Conservation (phyloP, 2,329 filamentous ascomycete genomes). For the Fusarium torreyae region DNA sequence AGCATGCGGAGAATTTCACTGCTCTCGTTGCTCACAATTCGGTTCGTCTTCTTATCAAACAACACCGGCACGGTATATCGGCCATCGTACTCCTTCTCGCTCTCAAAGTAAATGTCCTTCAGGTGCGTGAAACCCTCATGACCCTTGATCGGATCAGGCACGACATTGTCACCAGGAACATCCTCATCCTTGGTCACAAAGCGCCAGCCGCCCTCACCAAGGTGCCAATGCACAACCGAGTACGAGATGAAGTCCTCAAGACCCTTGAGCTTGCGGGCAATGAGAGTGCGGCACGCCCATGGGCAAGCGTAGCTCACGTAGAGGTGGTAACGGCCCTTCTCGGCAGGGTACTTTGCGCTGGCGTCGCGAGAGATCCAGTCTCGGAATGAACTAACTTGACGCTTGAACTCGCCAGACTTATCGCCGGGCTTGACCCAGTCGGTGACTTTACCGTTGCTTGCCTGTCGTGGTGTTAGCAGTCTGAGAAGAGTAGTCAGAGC, state of each 20-base stretch:
- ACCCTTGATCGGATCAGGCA: slow-evolving; percentile 77
- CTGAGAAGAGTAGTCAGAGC: not conserved
- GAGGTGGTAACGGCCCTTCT: slow-evolving; percentile 93
- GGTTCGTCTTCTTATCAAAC: slow-evolving; percentile 81
- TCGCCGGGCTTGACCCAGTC: slow-evolving; percentile 86
- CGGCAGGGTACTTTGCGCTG: slow-evolving; percentile 83
- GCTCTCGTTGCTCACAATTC: slow-evolving; percentile 93
- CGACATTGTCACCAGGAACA: slow-evolving; percentile 73
- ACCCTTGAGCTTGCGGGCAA: slow-evolving; percentile 91
- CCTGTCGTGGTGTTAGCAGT: slow-evolving; percentile 37
- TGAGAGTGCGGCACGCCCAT: slow-evolving; percentile 91
- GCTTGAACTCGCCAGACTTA: slow-evolving; percentile 92
- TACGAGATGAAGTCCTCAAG: slow-evolving; percentile 85
- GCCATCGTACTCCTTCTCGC: slow-evolving; percentile 79
- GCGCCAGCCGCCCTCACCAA: slow-evolving; percentile 82
- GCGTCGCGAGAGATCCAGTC: slow-evolving; percentile 81
- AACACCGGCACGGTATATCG: slow-evolving; percentile 91
- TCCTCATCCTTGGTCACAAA: slow-evolving; percentile 76
- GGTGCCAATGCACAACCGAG: slow-evolving; percentile 94
- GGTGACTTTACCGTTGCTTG: slow-evolving; percentile 69
- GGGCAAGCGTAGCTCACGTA: slow-evolving; percentile 96
- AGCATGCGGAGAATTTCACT: slow-evolving; percentile 95
- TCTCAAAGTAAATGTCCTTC: slow-evolving; percentile 84
- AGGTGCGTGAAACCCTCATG: slow-evolving; percentile 79
- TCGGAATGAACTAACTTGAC: slow-evolving; percentile 86